These are phyloP conservation scores for Apiotrichum laibachii DNA, from an alignment of 1,284 basidiomycete genomes.

Conservation along the genomic window DNA sequence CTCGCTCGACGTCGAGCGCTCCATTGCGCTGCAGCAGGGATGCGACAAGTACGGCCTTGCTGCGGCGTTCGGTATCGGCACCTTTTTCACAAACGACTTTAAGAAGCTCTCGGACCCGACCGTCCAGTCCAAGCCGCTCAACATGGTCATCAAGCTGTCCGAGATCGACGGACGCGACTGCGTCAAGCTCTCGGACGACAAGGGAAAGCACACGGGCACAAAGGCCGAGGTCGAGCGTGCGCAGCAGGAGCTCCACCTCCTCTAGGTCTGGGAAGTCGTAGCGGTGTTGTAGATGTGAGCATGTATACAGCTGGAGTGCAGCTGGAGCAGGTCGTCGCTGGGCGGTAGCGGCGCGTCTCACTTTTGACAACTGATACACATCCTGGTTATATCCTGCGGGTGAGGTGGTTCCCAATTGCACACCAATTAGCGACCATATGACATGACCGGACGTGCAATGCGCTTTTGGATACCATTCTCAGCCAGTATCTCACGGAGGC, in stretches of 20 bases:
- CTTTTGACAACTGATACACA: too few relatives aligned
- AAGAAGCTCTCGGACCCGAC: conserved; percentile 58
- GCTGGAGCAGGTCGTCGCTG: too few relatives aligned
- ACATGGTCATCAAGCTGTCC: conserved; percentile 89
- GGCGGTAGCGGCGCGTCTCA: too few relatives aligned
- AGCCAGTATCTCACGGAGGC: too few relatives aligned
- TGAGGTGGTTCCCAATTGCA: too few relatives aligned
- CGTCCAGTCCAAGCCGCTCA: conserved; percentile 73
- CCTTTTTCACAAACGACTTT: conserved; percentile 86
- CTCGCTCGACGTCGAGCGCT: conserved; percentile 68
- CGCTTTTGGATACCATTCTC: too few relatives aligned
- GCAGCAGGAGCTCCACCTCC: conserved; percentile 35
- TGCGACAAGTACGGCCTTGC: conserved; percentile 71
- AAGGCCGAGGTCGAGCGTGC: conserved; percentile 43
- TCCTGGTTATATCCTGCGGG: too few relatives aligned
- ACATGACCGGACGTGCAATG: too few relatives aligned
- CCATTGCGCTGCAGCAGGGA: conserved; percentile 66
- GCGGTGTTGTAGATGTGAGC: too few relatives aligned
- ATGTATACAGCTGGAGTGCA: too few relatives aligned
- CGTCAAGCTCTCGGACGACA: conserved; percentile 88
- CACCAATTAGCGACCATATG: too few relatives aligned
- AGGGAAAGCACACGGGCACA: conserved; percentile 60
- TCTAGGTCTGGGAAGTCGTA: too few relatives aligned
- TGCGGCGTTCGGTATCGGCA: conserved; percentile 85
- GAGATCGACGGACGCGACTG: conserved; percentile 70